Evolutionary conservation across 441 rosid genomes (phyloP), one percentile per base, ranked within the genome.

Genomic region (Adansonia gregorii): DNA sequence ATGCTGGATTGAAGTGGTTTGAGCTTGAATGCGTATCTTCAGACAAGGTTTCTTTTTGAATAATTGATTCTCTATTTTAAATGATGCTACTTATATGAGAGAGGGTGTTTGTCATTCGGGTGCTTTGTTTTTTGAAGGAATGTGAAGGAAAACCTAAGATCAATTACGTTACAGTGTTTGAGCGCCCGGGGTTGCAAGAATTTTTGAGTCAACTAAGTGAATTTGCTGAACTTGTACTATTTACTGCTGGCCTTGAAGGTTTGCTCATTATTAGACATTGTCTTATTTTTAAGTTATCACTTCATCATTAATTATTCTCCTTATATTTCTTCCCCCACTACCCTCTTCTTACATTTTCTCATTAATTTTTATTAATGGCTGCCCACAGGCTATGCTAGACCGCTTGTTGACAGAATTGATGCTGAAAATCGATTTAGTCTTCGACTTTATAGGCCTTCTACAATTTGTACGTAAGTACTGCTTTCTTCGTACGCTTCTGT

Each of bases 171-270:
- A 95, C 98, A 3, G 99, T 95, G 79, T 95, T 93, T 87, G 98
- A 95, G 85, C 98, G 99, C 80, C 99, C 98, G 14, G 99, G 99
- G 56, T 71, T 95, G 83, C 88, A 85, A 61, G 94, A 92, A 60
- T 95, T 95, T 82, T 84, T 95, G 20, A 88, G 88, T 74, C 74
- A 88, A 81, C 86, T 95, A 48, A 89, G 96, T 78, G 82, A 90
- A 65, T 95, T 92, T 85, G 94, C 97, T 0, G 95, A 95, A 78
- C 98, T 93, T 79, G 85, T 93, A 79, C 85, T 95, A 15, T 95
- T 95, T 77, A 95, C 99, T 9, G 99, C 99, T 83, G 99, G 97
- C 72, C 95, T 92, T 54, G 99, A 95, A 93, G 99, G 99, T 93
- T 82, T 78, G 77, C 63, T 79, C 48, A 45, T 74, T 31, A 27